Conservation (phyloP, 73 alveolate species). For the Paramecium sonneborni region DNA sequence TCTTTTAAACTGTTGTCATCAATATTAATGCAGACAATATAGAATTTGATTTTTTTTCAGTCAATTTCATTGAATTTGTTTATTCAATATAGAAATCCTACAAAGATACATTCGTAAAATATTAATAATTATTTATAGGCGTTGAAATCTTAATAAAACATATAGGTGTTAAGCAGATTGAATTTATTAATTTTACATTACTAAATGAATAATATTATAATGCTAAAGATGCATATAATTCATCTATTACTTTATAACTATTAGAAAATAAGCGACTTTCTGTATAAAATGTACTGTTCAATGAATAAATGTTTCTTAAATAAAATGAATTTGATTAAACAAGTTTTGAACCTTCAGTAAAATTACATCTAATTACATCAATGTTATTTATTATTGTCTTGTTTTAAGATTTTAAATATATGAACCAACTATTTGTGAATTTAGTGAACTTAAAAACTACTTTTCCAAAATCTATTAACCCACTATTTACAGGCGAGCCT, state of each 20-base stretch:
- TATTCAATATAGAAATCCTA: not conserved
- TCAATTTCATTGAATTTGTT: not conserved
- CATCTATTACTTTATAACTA: conserved; percentile 16
- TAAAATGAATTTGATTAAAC: not conserved
- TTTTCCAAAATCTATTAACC: not conserved
- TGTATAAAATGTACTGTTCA: not conserved
- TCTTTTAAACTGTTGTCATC: not conserved
- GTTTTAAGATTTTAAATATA: not conserved
- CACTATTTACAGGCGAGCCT: not conserved
- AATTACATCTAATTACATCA: not conserved
- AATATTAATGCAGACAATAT: not conserved
- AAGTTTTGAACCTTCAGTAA: not conserved
- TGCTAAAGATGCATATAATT: not conserved
- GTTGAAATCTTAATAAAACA: conserved; percentile 12
- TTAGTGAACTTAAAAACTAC: not conserved
- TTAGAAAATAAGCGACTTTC: not conserved
- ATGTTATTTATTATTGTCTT: not conserved
- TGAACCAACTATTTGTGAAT: not conserved
- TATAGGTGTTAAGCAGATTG: not conserved
- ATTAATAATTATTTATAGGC: not conserved
- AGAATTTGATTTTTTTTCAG: not conserved
- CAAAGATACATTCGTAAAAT: not conserved
- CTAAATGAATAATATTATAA: not conserved
- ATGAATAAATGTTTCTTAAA: not conserved
- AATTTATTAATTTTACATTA: not conserved